Percentiles rank a stretch among this genome's conserved stretches.
Conservation (phyloP, 345 rosid genomes). For the Durio zibethinus region DNA sequence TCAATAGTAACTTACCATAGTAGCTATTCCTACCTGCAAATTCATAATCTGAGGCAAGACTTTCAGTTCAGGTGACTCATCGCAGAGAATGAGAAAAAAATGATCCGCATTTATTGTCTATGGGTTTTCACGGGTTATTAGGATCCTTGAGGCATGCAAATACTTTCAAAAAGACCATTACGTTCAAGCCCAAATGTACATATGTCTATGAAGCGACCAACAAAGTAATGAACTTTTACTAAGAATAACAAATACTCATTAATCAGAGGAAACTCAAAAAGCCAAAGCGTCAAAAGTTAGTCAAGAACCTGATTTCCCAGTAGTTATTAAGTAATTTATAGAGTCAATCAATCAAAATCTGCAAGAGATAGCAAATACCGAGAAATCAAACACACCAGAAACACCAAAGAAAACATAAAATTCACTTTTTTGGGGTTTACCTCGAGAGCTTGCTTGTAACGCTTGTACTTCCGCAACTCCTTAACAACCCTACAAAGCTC, state of each 20-base stretch:
- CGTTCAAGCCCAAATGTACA: background rate
- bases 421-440: slow-evolving; percentile 24
- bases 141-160: background rate
- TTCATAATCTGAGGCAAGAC: background rate
- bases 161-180: background rate
- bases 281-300: background rate
- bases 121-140: background rate
- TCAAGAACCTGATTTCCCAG: background rate
- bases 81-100: background rate
- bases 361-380: background rate
- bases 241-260: background rate
- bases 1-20: background rate
- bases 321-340: background rate
- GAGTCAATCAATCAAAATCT: background rate
- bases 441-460: slow-evolving; percentile 76
- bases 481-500: slow-evolving; percentile 88
- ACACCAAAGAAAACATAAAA: background rate
- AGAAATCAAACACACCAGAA: slow-evolving; percentile 3
- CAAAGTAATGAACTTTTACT: background rate
- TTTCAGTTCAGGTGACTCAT: background rate
- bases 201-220: background rate
- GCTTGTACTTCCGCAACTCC: slow-evolving; percentile 82
- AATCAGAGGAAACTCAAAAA: background rate
- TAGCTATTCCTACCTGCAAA: background rate
- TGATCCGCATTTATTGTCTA: background rate